Evolutionary conservation across 2,329 filamentous ascomycete species (phyloP), one percentile per base, ranked within the genome.

Genomic region (Amphichorda felina): DNA sequence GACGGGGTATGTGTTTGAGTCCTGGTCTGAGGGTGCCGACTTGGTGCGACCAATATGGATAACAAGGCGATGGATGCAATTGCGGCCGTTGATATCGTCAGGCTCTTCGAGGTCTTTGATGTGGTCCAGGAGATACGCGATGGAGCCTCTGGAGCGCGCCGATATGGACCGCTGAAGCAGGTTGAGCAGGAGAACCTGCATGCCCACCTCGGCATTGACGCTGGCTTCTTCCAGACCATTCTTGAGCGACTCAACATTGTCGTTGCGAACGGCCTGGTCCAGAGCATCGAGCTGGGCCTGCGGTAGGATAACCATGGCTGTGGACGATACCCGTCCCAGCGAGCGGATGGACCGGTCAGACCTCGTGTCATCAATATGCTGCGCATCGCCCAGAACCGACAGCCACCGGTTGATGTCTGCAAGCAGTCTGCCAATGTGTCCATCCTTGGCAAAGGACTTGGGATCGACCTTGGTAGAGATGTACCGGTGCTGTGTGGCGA

Each of bases 31-130:
- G 1, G 60, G 55, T 1, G 57, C 51, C 2, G 64, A 63, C 42
- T 73, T 72, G n/a, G 80, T 77, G 33, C 89, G 78, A 14, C 89
- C 88, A 46, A 95, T 93, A 15, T 88, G 80, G 40, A 96, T 93
- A 29, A 98, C 82, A 3, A 96, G 67, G 8, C 91, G 79, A 54
- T 98, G 91, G 33, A 98, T 75, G 53, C 86, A 91, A 53, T 95
- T 98, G 10, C 91, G 80, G 48, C 82, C 79, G 58, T 96, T 94
- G 51, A 98, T 86, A 50, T 96, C 91, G 45, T 94, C 84, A 3
- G 82, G 74, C 50, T 94, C 88, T 34, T 94, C 79, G 3, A 96
- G 68, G 1, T 73, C 78, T 30, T 76, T 70, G 35, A 91, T 68
- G 29, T 77, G 70, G 9, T 65, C 60, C 3, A 98, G 57, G 2